Conservation (phyloP, 1,139 yeast species). For the Blastobotrys apis region DNA sequence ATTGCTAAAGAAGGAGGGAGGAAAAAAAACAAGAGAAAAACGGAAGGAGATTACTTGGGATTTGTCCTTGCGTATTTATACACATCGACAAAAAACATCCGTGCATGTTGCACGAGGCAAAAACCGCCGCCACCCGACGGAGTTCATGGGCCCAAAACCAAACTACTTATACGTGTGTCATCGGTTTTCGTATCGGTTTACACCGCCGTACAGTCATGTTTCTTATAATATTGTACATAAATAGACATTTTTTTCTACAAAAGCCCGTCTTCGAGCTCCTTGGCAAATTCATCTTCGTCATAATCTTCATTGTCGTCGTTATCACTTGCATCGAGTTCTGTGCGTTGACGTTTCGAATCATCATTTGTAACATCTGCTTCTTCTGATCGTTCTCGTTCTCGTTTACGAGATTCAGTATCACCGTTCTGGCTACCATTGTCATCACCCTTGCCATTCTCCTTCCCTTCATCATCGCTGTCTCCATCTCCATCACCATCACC, state of each 20-base stretch:
- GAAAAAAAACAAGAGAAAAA: not conserved
- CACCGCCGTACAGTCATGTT: no score
- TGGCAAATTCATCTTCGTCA: conserved; percentile 40
- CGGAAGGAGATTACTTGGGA: no score
- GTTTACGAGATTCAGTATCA: conserved; percentile 14
- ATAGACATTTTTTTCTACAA: conserved; percentile 18
- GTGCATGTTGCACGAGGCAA: no score
- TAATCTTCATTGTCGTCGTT: conserved; percentile 24
- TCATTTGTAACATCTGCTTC: no score
- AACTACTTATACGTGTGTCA: no score
- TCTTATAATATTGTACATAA: no score
- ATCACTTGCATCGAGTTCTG: not conserved
- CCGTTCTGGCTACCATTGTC: conserved; percentile 34
- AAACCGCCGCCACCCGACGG: not conserved
- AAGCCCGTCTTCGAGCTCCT: conserved; percentile 36
- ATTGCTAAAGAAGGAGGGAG: not conserved
- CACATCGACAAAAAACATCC: no score
- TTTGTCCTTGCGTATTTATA: no score
- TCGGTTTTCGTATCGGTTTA: no score
- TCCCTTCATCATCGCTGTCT: not conserved
- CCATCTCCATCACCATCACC: conserved; percentile 21
- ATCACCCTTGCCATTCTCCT: conserved; percentile 12
- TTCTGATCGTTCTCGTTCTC: conserved; percentile 20
- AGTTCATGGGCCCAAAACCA: no score
- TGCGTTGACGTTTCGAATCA: not conserved